Percentiles rank a stretch among this genome's conserved stretches.
These are phyloP conservation scores for Mortierella antarctica DNA, from an alignment of 192 early-diverging fungal species.

Conservation along the genomic window DNA sequence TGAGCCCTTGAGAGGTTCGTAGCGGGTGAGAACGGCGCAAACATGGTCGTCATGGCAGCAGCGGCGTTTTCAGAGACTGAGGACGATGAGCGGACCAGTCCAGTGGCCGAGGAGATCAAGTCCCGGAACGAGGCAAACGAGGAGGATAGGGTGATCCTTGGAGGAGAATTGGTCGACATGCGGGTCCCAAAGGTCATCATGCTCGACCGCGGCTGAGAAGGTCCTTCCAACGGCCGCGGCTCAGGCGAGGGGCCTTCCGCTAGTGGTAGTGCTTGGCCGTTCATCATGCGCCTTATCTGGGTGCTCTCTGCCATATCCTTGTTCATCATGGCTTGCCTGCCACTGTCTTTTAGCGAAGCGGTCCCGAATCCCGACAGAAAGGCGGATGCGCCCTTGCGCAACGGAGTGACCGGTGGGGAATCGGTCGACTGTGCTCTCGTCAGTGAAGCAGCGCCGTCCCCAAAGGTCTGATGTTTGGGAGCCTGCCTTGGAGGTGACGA, in stretches of 20 bases:
- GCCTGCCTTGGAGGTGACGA: conserved; percentile 3
- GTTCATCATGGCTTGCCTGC: background rate
- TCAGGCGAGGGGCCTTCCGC: too few species aligned
- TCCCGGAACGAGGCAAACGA: conserved; percentile 14
- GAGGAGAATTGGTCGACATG: conserved; percentile 2
- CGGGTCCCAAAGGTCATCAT: conserved; percentile 18
- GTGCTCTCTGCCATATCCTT: background rate
- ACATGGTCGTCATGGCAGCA: background rate
- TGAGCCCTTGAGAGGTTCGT: conserved; percentile 21
- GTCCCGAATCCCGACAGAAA: conserved; percentile 1
- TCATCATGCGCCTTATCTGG: conserved; percentile 3
- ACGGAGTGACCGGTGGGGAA: background rate
- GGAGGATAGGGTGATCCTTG: background rate
- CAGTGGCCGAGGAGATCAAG: conserved; percentile 9
- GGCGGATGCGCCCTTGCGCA: conserved; percentile 3
- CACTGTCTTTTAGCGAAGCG: background rate
- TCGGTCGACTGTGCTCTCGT: conserved; percentile 3
- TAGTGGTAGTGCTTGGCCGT: background rate
- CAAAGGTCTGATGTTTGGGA: background rate
- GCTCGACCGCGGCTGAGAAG: conserved; percentile 2
- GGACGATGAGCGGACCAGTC: conserved; percentile 6
- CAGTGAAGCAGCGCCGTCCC: background rate
- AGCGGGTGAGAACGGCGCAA: conserved; percentile 8
- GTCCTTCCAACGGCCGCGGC: background rate
- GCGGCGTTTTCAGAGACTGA: background rate